Evolutionary conservation across 1,284 basidiomycete species (phyloP).

Genomic region (Heterobasidion occidentale): DNA sequence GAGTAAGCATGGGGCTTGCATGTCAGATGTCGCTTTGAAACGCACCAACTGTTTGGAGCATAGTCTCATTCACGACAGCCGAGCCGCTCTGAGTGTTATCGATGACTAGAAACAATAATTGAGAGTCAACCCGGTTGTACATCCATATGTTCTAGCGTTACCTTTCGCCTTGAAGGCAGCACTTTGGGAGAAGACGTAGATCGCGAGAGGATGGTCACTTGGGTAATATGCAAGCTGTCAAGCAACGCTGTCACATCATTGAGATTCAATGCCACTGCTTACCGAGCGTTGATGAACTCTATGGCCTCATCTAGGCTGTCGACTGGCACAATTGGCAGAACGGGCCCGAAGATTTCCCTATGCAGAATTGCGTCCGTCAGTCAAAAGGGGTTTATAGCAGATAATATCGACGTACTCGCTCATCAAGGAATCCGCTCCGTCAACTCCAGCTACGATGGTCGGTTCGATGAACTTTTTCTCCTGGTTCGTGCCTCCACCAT

Average conservation of each 20-base stretch:
- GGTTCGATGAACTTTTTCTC: slow-evolving; percentile 55
- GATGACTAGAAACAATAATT: slow-evolving; percentile 37
- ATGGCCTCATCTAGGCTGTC: slow-evolving; percentile 68
- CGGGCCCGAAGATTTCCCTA: slow-evolving; percentile 30
- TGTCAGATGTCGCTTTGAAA: background rate
- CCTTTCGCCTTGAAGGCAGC: slow-evolving; percentile 54
- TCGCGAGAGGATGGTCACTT: slow-evolving; percentile 69
- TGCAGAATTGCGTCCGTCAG: background rate
- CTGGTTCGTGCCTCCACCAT: slow-evolving; percentile 65
- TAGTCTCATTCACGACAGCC: slow-evolving; percentile 57
- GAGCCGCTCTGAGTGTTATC: slow-evolving; percentile 63
- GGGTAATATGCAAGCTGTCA: background rate
- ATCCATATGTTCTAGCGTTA: slow-evolving; percentile 12
- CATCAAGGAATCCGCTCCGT: slow-evolving; percentile 63
- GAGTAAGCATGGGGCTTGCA: background rate
- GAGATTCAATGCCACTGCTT: slow-evolving; percentile 11
- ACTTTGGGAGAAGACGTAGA: slow-evolving; percentile 72
- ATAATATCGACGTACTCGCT: slow-evolving; percentile 40
- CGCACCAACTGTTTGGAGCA: slow-evolving; percentile 49
- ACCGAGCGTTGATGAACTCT: slow-evolving; percentile 57
- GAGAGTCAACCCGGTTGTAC: no score
- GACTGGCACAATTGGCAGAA: slow-evolving; percentile 71
- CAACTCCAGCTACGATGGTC: slow-evolving; percentile 60
- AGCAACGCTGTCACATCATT: background rate
- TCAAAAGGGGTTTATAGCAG: background rate